phyloP scores from a whole-genome alignment of 371 early-diverging fungal species.

The Saksenaea vasiformis region DNA sequence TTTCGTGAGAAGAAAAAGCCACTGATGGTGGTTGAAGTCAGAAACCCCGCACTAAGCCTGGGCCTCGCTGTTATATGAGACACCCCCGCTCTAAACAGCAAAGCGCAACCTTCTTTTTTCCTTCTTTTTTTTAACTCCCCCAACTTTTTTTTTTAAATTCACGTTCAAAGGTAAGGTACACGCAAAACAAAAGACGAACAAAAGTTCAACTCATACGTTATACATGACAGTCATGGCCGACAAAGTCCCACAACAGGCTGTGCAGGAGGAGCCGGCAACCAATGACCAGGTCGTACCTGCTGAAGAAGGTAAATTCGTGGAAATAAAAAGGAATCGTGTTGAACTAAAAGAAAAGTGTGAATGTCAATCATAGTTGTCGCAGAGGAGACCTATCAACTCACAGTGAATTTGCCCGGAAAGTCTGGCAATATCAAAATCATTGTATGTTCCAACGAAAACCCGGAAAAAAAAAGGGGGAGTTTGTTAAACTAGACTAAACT shows the following conservation, averaged over 20 bases:
- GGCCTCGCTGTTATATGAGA: neutral
- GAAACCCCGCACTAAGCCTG: neutral
- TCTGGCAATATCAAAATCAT: conserved; percentile 53
- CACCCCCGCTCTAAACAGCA: neutral
- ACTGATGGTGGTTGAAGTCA: neutral
- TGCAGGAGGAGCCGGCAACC: conserved; percentile 10
- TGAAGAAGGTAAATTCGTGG: conserved; percentile 23
- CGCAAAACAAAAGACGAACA: neutral
- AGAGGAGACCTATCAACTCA: conserved; percentile 61
- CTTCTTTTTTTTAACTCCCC: neutral
- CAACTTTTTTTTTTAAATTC: neutral
- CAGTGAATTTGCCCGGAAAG: conserved; percentile 59
- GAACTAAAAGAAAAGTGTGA: neutral
- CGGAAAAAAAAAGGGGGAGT: neutral
- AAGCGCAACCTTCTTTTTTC: neutral
- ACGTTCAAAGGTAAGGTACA: neutral
- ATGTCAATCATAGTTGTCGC: conserved; percentile 42
- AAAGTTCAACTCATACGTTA: neutral
- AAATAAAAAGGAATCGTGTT: too few species aligned
- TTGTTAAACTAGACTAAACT: too few species aligned
- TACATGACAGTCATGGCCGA: conserved; percentile 21
- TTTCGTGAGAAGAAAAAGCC: neutral
- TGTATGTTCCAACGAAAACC: conserved; percentile 29
- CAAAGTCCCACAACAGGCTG: conserved; percentile 18
- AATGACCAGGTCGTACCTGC: conserved; percentile 13